Percentiles rank a stretch among this genome's conserved stretches.
Conservation (phyloP, 306 rosid genomes). For the Casuarina glauca region DNA sequence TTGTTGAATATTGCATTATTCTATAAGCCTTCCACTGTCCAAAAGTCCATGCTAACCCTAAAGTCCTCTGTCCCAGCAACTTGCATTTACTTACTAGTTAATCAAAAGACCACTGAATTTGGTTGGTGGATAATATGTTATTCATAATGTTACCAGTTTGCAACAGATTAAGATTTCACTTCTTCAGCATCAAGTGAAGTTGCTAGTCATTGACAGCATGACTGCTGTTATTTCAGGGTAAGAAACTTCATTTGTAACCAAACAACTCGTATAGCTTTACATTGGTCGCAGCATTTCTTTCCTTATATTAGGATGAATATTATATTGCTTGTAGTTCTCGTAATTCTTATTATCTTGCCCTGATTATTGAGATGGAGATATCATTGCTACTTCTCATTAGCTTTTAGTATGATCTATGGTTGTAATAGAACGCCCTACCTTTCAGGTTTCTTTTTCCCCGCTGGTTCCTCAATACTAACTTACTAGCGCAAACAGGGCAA, state of each 20-base stretch:
- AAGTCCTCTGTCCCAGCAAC: conserved; percentile 14
- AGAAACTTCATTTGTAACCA: conserved; percentile 26
- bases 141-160: conserved; percentile 52
- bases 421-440: not conserved
- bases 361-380: not conserved
- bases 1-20: not conserved
- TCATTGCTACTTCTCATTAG: not conserved
- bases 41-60: not conserved
- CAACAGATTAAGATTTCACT: conserved; percentile 74
- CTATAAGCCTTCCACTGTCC: not conserved
- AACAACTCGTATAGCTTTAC: not conserved
- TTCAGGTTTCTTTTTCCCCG: too few relatives aligned
- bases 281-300: not conserved
- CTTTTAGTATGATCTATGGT: not conserved
- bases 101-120: conserved; percentile 9
- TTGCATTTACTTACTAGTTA: not conserved
- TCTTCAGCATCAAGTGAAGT: conserved; percentile 75
- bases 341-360: not conserved
- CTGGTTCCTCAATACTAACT: not conserved
- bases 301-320: conserved; percentile 9
- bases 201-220: conserved; percentile 89
- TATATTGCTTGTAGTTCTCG: not conserved
- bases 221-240: conserved; percentile 84
- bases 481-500: not conserved
- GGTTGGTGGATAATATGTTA: conserved; percentile 22